Base-by-base conservation (phyloP, 2,329 filamentous ascomycete genomes). In the Drechslera avenae region DNA sequence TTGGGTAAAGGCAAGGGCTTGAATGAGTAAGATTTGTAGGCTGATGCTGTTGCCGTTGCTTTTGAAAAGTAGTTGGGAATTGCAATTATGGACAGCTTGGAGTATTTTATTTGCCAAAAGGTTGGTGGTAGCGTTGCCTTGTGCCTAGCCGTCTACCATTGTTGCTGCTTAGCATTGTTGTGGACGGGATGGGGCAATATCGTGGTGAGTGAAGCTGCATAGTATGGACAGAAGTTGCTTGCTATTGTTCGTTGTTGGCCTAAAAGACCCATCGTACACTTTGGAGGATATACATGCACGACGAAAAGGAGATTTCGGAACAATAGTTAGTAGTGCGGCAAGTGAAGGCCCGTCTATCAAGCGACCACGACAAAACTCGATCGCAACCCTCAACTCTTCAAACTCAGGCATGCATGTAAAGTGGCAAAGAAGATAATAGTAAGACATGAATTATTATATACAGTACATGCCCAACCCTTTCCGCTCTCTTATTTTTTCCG, bases 391-490 rank as follows among this genome's bases (percentile, higher is more conserved):
- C 21, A 14, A 36, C 9, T n/a, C n/a, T 1, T 14, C 1, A 9
- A 14, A 9, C 12, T 19, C 7, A 35, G 14, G 9, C 2, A 28
- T 12, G 9, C 26, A 28, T 12, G 10, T 1, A 44, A 4, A 28
- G 7, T 7, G 4, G 26, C 2, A 4, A 9, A 13, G 2, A 4
- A 3, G 0, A 26, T 28, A 7, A 18, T 44, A 12, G n/a, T 35
- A 35, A 14, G 41, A 19, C 12, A 35, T 35, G 8, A 26, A 44
- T 44, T 44, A 44, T 28, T 28, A 44, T 44, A 8, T 44, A 44
- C 32, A 44, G 16, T 23, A 18, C 16, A 44, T 44, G 41, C 26
- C 41, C n/a, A 28, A 28, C 41, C 23, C 35, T 36, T 28, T 5
- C 13, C 28, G 7, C 35, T 35, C 41, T 36, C 10, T 9, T 28